Evolutionary conservation across 2,329 filamentous ascomycete species (phyloP).

Genomic region (Xylariaceae sp.): DNA sequence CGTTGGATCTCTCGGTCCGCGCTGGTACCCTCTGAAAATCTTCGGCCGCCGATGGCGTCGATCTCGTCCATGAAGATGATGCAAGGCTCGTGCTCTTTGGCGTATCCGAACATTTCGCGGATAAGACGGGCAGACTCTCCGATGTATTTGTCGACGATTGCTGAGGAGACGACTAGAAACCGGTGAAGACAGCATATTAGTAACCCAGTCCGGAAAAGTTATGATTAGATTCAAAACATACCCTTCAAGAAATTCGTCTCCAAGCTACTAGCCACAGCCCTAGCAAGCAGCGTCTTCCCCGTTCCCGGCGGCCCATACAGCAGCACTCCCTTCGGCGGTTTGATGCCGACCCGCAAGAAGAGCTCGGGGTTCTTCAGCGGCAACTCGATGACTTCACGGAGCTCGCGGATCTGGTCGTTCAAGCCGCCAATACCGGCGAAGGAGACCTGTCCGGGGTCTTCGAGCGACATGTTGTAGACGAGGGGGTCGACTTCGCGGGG

Average conservation of each 20-base stretch:
- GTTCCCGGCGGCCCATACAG: slow-evolving; percentile 96
- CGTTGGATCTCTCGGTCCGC: slow-evolving; percentile 98
- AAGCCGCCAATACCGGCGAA: slow-evolving; percentile 96
- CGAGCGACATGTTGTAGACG: slow-evolving; percentile 99
- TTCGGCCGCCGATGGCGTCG: slow-evolving; percentile 92
- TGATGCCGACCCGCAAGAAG: slow-evolving; percentile 95
- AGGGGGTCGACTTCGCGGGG: slow-evolving; percentile 96
- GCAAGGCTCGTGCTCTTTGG: slow-evolving; percentile 98
- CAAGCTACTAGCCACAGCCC: slow-evolving; percentile 91
- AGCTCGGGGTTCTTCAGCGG: slow-evolving; percentile 98
- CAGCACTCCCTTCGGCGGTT: slow-evolving; percentile 94
- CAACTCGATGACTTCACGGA: slow-evolving; percentile 95
- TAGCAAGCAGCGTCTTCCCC: slow-evolving; percentile 89
- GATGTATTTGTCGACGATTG: slow-evolving; percentile 99
- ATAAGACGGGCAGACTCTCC: slow-evolving; percentile 96
- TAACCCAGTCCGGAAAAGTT: neutral
- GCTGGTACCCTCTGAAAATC: slow-evolving; percentile 95
- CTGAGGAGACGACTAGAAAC: slow-evolving; percentile 82
- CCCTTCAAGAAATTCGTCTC: slow-evolving; percentile 99
- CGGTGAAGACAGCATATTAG: slow-evolving; percentile 12
- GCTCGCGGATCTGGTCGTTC: slow-evolving; percentile 96
- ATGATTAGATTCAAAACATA: slow-evolving; percentile 36
- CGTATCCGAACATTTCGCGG: slow-evolving; percentile 99
- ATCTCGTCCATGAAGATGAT: slow-evolving; percentile 99
- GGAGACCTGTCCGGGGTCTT: slow-evolving; percentile 95